These are phyloP conservation scores for Endotrypanum monterogeii DNA, from an alignment of 208 protist genomes.

Conservation along the genomic window DNA sequence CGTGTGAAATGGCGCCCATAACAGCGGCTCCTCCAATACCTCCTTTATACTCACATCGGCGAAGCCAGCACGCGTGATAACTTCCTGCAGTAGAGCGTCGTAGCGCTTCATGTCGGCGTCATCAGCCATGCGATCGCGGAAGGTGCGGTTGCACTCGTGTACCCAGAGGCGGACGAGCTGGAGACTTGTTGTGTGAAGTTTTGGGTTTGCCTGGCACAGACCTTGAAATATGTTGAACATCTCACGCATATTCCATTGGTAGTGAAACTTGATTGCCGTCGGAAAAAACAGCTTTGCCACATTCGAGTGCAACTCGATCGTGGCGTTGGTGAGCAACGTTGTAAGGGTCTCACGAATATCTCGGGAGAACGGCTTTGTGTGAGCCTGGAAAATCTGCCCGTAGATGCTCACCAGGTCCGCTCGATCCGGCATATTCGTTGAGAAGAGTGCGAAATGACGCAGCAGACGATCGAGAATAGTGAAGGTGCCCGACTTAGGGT, in stretches of 20 bases:
- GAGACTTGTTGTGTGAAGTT: constrained; percentile 79
- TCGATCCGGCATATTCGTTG: constrained; percentile 94
- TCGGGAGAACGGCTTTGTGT: constrained; percentile 85
- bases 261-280: constrained; percentile 99
- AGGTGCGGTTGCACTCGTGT: constrained; percentile 97
- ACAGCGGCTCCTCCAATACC: constrained; percentile 86
- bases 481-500: constrained; percentile 98
- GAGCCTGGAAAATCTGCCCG: constrained; percentile 93
- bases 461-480: constrained; percentile 96
- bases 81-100: constrained; percentile 88
- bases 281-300: constrained; percentile 96
- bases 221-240: constrained; percentile 97
- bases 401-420: constrained; percentile 94
- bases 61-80: constrained; percentile 83
- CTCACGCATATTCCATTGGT: constrained; percentile 99
- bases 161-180: constrained; percentile 94
- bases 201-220: constrained; percentile 89
- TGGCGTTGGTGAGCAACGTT: constrained; percentile 89
- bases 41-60: constrained; percentile 85
- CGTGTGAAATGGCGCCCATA: constrained; percentile 95
- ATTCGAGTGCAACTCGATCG: constrained; percentile 92
- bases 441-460: constrained; percentile 97
- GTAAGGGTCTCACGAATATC: constrained; percentile 89
- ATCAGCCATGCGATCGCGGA: constrained; percentile 95
- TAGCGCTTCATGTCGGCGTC: constrained; percentile 91